Percentiles rank a stretch among this genome's conserved stretches.
phyloP scores from a whole-genome alignment of 2,329 filamentous ascomycete species.

The Incumbomyces lentus region DNA sequence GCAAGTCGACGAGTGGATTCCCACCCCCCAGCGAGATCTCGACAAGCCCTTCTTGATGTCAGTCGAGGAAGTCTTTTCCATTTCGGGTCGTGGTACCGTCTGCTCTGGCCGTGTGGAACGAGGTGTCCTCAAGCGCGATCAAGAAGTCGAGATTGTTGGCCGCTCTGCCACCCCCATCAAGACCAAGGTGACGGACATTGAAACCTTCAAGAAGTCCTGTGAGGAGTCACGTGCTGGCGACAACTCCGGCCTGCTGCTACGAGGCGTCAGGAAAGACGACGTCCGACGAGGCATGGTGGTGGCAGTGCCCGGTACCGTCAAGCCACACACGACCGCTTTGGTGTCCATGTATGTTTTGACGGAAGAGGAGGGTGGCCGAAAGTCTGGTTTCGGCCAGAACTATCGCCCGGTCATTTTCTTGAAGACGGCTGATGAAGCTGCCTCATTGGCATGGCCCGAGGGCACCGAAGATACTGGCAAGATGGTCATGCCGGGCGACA shows the following conservation, averaged over 20 bases:
- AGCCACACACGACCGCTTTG: slow-evolving; percentile 84
- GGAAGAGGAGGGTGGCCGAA: slow-evolving; percentile 96
- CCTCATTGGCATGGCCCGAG: slow-evolving; percentile 76
- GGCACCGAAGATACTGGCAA: slow-evolving; percentile 64
- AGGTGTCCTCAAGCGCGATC: slow-evolving; percentile 83
- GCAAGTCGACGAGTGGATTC: slow-evolving; percentile 92
- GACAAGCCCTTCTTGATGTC: slow-evolving; percentile 99
- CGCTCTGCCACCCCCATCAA: slow-evolving; percentile 75
- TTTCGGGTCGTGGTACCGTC: slow-evolving; percentile 88
- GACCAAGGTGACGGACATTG: slow-evolving; percentile 99
- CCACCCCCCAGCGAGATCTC: slow-evolving; percentile 81
- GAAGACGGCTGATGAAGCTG: slow-evolving; percentile 71
- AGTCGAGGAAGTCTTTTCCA: slow-evolving; percentile 85
- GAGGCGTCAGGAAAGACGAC: slow-evolving; percentile 93
- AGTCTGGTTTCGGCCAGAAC: slow-evolving; percentile 91
- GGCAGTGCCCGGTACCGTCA: slow-evolving; percentile 69
- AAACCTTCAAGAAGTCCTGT: slow-evolving; percentile 99
- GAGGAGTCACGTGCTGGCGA: slow-evolving; percentile 93
- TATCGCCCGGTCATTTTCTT: slow-evolving; percentile 96
- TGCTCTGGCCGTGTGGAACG: slow-evolving; percentile 96
- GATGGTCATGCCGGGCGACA: slow-evolving; percentile 97
- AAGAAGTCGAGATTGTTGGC: slow-evolving; percentile 88
- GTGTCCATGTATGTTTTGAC: slow-evolving; percentile 92
- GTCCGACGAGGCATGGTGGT: slow-evolving; percentile 91
- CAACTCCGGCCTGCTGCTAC: slow-evolving; percentile 93